phyloP scores from a whole-genome alignment of 139 green algal species.

The Trebouxia sp. region DNA sequence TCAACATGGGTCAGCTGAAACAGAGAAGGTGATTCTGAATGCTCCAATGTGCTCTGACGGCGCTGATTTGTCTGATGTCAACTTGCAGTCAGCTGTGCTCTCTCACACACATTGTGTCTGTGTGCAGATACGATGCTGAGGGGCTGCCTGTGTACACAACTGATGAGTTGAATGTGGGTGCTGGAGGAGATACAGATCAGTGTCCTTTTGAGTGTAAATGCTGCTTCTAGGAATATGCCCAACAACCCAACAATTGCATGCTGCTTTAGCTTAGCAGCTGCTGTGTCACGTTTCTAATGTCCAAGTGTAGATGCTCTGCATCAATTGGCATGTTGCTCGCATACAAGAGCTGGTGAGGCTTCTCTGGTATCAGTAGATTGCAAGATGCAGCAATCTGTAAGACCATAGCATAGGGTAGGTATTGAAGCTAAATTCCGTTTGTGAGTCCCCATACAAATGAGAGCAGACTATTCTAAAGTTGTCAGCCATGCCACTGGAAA shows the following conservation, averaged over 20 bases:
- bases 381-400: no score
- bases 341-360: no score
- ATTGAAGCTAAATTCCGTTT: no score
- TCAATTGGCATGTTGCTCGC: not conserved
- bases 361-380: no score
- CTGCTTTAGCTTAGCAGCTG: no score
- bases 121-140: conserved; percentile 34
- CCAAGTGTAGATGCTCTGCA: no score
- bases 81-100: no score
- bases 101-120: not conserved
- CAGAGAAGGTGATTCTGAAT: conserved; percentile 21
- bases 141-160: conserved; percentile 35
- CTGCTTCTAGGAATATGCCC: conserved; percentile 30
- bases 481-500: no score
- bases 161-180: conserved; percentile 31
- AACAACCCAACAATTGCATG: not conserved
- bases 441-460: no score
- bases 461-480: no score
- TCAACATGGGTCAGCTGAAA: conserved; percentile 23
- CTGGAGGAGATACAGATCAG: conserved; percentile 29
- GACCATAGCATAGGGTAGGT: no score
- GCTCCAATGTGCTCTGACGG: not conserved
- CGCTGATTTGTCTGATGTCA: not conserved
- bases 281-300: no score
- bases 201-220: conserved; percentile 44